phyloP scores from a whole-genome alignment of 768 basidiomycete species.

The Sporobolomyces roseus region DNA sequence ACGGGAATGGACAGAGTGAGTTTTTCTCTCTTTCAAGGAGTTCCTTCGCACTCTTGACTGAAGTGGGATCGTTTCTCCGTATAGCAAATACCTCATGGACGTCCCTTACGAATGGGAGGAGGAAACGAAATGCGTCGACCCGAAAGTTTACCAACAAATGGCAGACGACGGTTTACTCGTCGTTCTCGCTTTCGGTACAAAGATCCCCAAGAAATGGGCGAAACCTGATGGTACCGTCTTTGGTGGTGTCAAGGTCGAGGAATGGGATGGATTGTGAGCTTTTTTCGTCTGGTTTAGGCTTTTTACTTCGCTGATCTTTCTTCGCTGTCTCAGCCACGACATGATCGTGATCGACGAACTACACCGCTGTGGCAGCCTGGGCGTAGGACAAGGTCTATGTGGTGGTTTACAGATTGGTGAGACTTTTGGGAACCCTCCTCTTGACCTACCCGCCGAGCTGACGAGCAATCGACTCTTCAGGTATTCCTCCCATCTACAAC shows the following conservation, averaged over 20 bases:
- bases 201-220: slow-evolving; percentile 25
- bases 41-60: too few relatives aligned
- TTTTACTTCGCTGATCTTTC: neutral
- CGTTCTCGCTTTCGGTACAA: slow-evolving; percentile 23
- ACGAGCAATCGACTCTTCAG: too few relatives aligned
- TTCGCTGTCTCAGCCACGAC: slow-evolving; percentile 27
- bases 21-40: too few relatives aligned
- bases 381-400: slow-evolving; percentile 33
- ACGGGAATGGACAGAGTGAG: slow-evolving; percentile 34
- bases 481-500: slow-evolving; percentile 34
- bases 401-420: slow-evolving; percentile 37
- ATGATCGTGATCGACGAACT: slow-evolving; percentile 42
- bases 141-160: slow-evolving; percentile 35
- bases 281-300: neutral
- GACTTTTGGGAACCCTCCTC: neutral
- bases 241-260: slow-evolving; percentile 27
- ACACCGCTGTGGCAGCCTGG: slow-evolving; percentile 33
- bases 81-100: slow-evolving; percentile 39
- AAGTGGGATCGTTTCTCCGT: too few relatives aligned
- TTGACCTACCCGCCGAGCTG: too few relatives aligned
- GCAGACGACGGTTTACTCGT: slow-evolving; percentile 36
- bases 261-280: slow-evolving; percentile 44
- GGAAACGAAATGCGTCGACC: slow-evolving; percentile 35
- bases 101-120: slow-evolving; percentile 44
- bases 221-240: slow-evolving; percentile 30